Evolutionary conservation across 73 alveolate genomes (phyloP).

Genomic region (Stentor coeruleus): DNA sequence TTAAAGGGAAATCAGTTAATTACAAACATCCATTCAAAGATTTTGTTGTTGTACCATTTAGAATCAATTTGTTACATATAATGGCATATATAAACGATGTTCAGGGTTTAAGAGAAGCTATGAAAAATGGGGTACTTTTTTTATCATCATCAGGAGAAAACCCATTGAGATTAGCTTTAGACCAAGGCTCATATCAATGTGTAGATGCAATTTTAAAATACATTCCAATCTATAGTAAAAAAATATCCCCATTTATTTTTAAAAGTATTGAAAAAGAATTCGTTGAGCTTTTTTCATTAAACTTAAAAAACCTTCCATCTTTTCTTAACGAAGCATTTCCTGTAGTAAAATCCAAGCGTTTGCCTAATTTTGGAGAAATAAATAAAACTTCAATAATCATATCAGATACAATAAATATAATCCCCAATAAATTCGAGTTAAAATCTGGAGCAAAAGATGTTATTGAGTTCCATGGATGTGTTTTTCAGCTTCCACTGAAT

Average conservation of each 20-base stretch:
- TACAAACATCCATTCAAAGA: neutral
- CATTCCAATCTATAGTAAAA: neutral
- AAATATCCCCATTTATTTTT: neutral
- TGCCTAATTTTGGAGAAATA: neutral
- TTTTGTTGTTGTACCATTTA: neutral
- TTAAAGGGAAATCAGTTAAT: neutral
- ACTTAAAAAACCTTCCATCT: neutral
- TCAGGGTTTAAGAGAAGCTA: neutral
- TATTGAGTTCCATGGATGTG: neutral
- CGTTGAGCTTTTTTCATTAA: neutral
- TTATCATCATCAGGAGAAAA: neutral
- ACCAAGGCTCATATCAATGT: neutral
- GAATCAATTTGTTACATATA: neutral
- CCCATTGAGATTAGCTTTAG: neutral
- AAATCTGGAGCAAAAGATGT: neutral
- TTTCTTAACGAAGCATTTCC: neutral
- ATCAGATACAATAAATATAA: neutral
- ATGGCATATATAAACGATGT: neutral
- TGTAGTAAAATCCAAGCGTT: neutral
- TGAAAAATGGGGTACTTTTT: neutral
- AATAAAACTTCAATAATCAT: neutral
- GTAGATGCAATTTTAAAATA: neutral
- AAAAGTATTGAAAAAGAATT: neutral
- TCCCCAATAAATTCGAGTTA: neutral
- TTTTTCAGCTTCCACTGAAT: neutral